phyloP scores from a whole-genome alignment of 2,329 filamentous ascomycete species.

The Nemania abortiva region DNA sequence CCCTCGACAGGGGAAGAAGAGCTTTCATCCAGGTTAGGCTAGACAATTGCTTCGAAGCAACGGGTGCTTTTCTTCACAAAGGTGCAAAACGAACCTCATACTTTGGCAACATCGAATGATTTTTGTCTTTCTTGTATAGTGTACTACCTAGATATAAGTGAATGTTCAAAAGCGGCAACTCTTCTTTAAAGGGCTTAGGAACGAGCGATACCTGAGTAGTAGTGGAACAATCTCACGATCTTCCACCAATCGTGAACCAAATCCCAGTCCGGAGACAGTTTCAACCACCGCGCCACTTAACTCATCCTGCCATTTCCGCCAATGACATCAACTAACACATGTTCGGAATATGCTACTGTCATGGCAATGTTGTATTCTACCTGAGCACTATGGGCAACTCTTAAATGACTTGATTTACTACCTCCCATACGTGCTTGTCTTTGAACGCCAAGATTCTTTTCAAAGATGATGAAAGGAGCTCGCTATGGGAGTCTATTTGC shows the following conservation, averaged over 20 bases:
- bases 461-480: background rate
- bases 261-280: conserved; percentile 3
- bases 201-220: background rate
- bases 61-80: background rate
- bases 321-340: conserved; percentile 5
- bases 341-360: background rate
- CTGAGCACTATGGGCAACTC: conserved; percentile 8
- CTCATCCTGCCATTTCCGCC: conserved; percentile 30
- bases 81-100: background rate
- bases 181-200: background rate
- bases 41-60: background rate
- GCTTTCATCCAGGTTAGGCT: background rate
- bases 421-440: conserved; percentile 12
- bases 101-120: background rate
- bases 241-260: conserved; percentile 29
- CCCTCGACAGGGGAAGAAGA: conserved; percentile 7
- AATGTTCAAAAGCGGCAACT: background rate
- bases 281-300: conserved; percentile 11
- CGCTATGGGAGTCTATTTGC: conserved; percentile 3
- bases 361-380: conserved; percentile 12
- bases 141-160: background rate
- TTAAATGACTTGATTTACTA: conserved; percentile 1
- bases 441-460: conserved; percentile 1
- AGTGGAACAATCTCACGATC: conserved; percentile 22
- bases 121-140: background rate